These are phyloP conservation scores for Cucumis hystrix DNA, from an alignment of 306 rosid species.

Conservation along the genomic window DNA sequence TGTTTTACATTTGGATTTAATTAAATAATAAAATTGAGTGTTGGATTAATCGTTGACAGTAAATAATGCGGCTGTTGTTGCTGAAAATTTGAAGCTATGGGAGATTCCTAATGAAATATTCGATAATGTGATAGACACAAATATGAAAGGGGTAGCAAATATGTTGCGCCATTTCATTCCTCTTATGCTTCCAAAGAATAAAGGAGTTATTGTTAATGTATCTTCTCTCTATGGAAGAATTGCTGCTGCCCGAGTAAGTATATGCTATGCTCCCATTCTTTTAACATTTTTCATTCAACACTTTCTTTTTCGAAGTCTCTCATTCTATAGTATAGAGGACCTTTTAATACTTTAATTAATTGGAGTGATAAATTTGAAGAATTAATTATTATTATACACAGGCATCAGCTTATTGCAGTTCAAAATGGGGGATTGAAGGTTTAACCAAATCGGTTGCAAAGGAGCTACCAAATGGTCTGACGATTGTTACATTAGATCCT, in stretches of 20 bases:
- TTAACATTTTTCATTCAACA: too few relatives aligned
- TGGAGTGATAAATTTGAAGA: too few relatives aligned
- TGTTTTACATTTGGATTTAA: too few relatives aligned
- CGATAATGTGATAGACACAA: conserved; percentile 29
- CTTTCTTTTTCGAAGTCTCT: too few relatives aligned
- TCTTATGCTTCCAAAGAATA: conserved; percentile 27
- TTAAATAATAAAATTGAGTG: too few relatives aligned
- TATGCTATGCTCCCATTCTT: too few relatives aligned
- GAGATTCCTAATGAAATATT: background rate
- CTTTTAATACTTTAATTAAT: too few relatives aligned
- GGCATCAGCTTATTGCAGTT: background rate
- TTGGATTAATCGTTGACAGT: background rate
- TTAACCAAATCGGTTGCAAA: background rate
- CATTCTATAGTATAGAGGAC: too few relatives aligned
- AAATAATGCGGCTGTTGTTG: background rate
- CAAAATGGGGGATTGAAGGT: background rate
- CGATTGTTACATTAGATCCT: background rate
- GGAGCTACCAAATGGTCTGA: background rate
- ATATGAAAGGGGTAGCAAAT: conserved; percentile 66
- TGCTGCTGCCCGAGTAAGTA: background rate
- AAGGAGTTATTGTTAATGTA: conserved; percentile 53
- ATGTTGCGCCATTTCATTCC: conserved; percentile 70
- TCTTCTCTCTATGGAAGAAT: conserved; percentile 91
- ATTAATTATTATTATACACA: background rate
- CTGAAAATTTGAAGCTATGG: background rate